These are phyloP conservation scores for Carpinus viminea DNA, from an alignment of 306 rosid genomes.

Conservation along the genomic window DNA sequence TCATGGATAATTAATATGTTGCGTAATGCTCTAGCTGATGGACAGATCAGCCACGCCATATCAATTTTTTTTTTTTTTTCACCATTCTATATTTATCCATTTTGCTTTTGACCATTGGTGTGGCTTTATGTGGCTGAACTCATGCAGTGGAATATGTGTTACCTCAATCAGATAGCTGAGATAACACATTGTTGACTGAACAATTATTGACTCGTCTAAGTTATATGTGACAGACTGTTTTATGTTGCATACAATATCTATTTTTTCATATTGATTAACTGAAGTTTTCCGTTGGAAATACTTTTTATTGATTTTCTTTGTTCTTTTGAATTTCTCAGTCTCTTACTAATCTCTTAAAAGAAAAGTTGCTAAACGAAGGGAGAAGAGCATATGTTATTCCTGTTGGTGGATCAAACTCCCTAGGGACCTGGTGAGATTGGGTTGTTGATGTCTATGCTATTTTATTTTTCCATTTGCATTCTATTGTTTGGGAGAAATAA, in stretches of 20 bases:
- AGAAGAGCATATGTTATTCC: constrained; percentile 92
- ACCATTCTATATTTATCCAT: not conserved
- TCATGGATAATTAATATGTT: constrained; percentile 2
- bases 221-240: not conserved
- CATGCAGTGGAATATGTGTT: constrained; percentile 8
- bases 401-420: constrained; percentile 86
- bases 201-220: not conserved
- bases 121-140: constrained; percentile 4
- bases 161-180: not conserved
- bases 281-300: constrained; percentile 4
- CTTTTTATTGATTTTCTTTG: constrained; percentile 1
- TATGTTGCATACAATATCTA: not conserved
- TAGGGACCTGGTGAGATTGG: constrained; percentile 82
- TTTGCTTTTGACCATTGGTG: not conserved
- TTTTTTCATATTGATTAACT: not conserved
- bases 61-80: not conserved
- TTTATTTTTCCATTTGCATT: constrained; percentile 15
- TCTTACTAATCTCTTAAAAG: constrained; percentile 60
- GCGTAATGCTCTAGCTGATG: constrained; percentile 2
- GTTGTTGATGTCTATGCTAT: constrained; percentile 15
- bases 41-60: not conserved
- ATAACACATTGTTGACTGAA: not conserved
- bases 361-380: constrained; percentile 79
- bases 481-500: not conserved
- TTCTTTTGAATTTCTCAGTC: constrained; percentile 42